phyloP scores from a whole-genome alignment of 257 asterid genomes.

The Cruciata laevipes region DNA sequence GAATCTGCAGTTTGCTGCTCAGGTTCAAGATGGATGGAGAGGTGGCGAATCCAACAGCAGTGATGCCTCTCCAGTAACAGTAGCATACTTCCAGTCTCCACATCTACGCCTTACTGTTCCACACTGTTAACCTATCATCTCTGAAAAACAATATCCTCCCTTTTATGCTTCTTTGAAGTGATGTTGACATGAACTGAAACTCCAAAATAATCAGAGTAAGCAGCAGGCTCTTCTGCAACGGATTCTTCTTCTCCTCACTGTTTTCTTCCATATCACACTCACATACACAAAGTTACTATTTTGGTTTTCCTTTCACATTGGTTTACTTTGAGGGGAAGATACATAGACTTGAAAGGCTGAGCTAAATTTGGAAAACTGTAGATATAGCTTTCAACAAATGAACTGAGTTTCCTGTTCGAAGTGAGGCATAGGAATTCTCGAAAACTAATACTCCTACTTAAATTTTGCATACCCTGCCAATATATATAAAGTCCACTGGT shows the following conservation, averaged over 20 bases:
- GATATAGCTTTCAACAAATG: background rate
- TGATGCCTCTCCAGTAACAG: conserved; percentile 64
- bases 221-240: too few relatives aligned
- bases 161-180: too few relatives aligned
- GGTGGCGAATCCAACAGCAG: conserved; percentile 54
- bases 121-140: conserved; percentile 14
- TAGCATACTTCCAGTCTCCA: conserved; percentile 48
- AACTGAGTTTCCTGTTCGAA: background rate
- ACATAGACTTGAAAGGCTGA: background rate
- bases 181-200: too few relatives aligned
- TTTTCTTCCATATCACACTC: background rate
- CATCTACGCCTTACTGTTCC: conserved; percentile 32
- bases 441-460: background rate
- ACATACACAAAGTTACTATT: background rate
- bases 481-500: background rate
- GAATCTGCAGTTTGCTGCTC: conserved; percentile 93
- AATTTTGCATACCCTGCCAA: background rate
- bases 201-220: too few relatives aligned
- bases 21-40: conserved; percentile 66
- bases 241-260: background rate
- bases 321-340: too few relatives aligned
- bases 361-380: background rate
- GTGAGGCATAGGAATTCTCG: background rate
- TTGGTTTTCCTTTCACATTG: too few relatives aligned
- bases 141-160: too few relatives aligned